These are phyloP conservation scores for Nemania abortiva DNA, from an alignment of 2,329 filamentous ascomycete genomes.

Conservation along the genomic window DNA sequence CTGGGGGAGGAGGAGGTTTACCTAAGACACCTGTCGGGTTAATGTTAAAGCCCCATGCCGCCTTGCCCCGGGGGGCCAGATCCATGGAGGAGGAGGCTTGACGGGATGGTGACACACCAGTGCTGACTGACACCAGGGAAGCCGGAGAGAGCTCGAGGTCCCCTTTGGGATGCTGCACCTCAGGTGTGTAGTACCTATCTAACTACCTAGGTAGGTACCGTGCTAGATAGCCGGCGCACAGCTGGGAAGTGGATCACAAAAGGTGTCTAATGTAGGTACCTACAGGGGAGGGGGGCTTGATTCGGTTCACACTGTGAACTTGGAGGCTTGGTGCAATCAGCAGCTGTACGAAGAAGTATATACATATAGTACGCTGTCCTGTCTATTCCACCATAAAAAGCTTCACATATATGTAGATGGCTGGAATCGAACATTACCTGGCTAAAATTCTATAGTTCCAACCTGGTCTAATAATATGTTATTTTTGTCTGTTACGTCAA, in stretches of 20 bases:
- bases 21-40: constrained; percentile 36
- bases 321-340: neutral
- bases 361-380: too few species aligned
- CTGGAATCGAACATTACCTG: too few species aligned
- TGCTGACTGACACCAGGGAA: constrained; percentile 2
- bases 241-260: neutral
- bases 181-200: neutral
- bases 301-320: neutral
- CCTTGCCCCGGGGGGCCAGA: constrained; percentile 17
- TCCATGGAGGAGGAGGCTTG: constrained; percentile 31
- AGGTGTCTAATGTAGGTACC: neutral
- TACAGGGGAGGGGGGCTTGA: neutral
- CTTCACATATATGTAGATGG: too few species aligned
- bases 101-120: constrained; percentile 31
- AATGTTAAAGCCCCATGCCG: constrained; percentile 25
- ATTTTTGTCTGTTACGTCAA: too few species aligned
- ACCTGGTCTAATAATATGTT: too few species aligned
- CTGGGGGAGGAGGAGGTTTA: constrained; percentile 31
- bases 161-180: constrained; percentile 10
- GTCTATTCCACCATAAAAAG: too few species aligned
- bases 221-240: neutral
- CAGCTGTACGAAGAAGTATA: neutral
- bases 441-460: too few species aligned
- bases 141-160: constrained; percentile 1
- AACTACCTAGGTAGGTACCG: too few species aligned